These are phyloP conservation scores for Phalaenopsis equestris DNA, from an alignment of 106 monocot genomes.

Conservation along the genomic window DNA sequence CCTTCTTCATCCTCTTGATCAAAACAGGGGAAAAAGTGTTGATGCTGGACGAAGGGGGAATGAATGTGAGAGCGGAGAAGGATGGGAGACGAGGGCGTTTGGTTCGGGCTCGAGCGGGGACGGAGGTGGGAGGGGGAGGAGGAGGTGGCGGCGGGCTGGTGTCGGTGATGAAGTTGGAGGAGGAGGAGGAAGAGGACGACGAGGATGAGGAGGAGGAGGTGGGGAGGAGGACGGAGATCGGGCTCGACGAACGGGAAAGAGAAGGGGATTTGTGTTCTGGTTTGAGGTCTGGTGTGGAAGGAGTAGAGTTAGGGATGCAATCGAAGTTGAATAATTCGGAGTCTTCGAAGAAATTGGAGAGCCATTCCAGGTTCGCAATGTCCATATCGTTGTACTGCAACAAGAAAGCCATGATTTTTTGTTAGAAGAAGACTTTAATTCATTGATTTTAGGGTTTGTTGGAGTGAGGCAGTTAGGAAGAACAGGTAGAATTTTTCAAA, in stretches of 20 bases:
- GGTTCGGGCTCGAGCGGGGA: slow-evolving; percentile 54
- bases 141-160: background rate
- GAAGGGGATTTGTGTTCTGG: background rate
- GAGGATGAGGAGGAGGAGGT: background rate
- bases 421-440: background rate
- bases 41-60: slow-evolving; percentile 7
- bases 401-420: background rate
- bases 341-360: slow-evolving; percentile 68
- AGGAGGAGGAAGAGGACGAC: slow-evolving; percentile 25
- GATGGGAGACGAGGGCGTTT: slow-evolving; percentile 50
- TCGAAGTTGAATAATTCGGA: slow-evolving; percentile 29
- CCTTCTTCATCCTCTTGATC: background rate
- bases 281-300: background rate
- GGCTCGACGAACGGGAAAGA: slow-evolving; percentile 42
- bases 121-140: slow-evolving; percentile 5
- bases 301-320: background rate
- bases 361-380: slow-evolving; percentile 59
- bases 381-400: slow-evolving; percentile 54
- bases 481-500: too few species aligned
- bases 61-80: slow-evolving; percentile 20
- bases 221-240: slow-evolving; percentile 47
- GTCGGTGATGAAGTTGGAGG: slow-evolving; percentile 5
- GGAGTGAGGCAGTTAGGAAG: too few species aligned
- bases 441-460: too few species aligned
- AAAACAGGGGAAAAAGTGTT: slow-evolving; percentile 8